Conservation (phyloP, 371 early-diverging fungal genomes). For the Mucor mucedo region DNA sequence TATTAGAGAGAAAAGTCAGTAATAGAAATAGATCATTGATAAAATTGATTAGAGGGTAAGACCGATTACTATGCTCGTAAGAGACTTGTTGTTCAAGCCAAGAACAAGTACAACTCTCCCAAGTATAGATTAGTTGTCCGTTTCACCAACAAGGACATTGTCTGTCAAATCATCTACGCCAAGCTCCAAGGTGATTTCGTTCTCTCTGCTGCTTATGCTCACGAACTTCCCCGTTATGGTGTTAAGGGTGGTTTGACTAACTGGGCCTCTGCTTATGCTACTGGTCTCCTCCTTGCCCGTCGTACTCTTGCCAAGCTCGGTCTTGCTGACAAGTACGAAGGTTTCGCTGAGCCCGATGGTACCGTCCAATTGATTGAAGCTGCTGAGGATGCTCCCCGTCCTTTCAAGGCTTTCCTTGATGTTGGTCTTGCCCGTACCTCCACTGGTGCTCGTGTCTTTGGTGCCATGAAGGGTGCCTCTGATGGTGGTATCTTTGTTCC, state of each 20-base stretch:
- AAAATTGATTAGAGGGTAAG: constrained; percentile 90
- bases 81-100: constrained; percentile 97
- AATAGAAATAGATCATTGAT: not conserved
- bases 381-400: constrained; percentile 93
- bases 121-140: constrained; percentile 99
- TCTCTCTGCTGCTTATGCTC: constrained; percentile 96
- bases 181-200: constrained; percentile 99
- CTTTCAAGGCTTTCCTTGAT: constrained; percentile 99
- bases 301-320: constrained; percentile 96
- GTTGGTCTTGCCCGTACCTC: constrained; percentile 98
- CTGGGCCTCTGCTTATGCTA: constrained; percentile 99
- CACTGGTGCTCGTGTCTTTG: constrained; percentile 99
- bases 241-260: constrained; percentile 99
- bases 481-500: constrained; percentile 99
- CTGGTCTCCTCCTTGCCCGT: constrained; percentile 98
- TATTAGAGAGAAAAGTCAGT: constrained; percentile 9
- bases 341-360: constrained; percentile 94
- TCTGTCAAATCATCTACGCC: constrained; percentile 98
- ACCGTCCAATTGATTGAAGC: constrained; percentile 89
- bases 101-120: constrained; percentile 99
- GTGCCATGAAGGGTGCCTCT: constrained; percentile 99
- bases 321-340: constrained; percentile 94
- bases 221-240: constrained; percentile 98
- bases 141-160: constrained; percentile 98
- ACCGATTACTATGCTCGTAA: constrained; percentile 99